Percentiles rank a stretch among this genome's conserved stretches.
Conservation (phyloP, 2,329 filamentous ascomycete species). For the Cercospora sesami region DNA sequence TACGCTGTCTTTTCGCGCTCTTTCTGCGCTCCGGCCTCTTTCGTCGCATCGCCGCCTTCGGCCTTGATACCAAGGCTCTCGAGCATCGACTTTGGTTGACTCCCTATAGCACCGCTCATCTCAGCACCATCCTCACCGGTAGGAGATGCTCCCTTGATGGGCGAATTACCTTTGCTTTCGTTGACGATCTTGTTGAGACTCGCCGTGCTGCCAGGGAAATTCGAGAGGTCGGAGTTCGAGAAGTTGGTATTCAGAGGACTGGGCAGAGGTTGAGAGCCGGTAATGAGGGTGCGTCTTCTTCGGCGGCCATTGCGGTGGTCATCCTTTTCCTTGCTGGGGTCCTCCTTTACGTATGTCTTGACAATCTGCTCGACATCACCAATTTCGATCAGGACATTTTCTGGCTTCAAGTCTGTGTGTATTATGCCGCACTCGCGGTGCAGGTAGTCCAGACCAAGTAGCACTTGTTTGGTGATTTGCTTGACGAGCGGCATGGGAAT, state of each 20-base stretch:
- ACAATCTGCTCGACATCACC: constrained; percentile 99
- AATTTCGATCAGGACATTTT: constrained; percentile 98
- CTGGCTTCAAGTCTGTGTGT: constrained; percentile 94
- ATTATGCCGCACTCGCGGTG: constrained; percentile 99
- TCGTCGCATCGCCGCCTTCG: constrained; percentile 20
- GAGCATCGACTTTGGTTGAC: constrained; percentile 56
- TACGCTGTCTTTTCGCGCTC: constrained; percentile 93
- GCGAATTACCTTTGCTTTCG: constrained; percentile 62
- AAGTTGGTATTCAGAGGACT: constrained; percentile 93
- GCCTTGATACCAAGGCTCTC: constrained; percentile 56
- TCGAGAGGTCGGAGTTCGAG: constrained; percentile 69
- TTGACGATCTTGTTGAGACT: constrained; percentile 84
- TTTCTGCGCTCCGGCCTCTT: constrained; percentile 60
- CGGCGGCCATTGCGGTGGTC: constrained; percentile 89
- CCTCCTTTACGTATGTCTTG: constrained; percentile 88
- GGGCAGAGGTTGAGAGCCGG: constrained; percentile 91
- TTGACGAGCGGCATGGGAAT: constrained; percentile 96
- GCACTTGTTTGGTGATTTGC: constrained; percentile 97
- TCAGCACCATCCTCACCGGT: constrained; percentile 47
- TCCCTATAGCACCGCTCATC: constrained; percentile 58
- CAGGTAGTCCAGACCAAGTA: constrained; percentile 91
- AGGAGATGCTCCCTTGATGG: constrained; percentile 45
- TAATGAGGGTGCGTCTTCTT: constrained; percentile 89
- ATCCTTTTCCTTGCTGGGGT: constrained; percentile 66
- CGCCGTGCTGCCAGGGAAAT: constrained; percentile 59